These are phyloP conservation scores for Ochromonas danica DNA, from an alignment of 108 stramenopile genomes.

Conservation along the genomic window DNA sequence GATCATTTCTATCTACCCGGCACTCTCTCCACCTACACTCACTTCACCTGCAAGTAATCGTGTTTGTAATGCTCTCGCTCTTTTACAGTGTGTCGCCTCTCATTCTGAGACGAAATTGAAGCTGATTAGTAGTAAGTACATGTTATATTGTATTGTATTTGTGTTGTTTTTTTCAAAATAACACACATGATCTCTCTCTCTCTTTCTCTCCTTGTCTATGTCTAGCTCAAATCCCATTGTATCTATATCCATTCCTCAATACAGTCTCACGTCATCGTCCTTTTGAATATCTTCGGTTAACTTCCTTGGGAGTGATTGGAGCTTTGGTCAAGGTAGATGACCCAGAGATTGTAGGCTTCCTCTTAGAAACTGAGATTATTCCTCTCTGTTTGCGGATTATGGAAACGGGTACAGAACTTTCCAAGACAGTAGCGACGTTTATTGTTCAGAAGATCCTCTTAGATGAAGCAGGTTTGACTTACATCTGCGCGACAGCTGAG, in stretches of 20 bases:
- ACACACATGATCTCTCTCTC: background rate
- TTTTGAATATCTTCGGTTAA: conserved; percentile 95
- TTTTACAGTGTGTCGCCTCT: conserved; percentile 96
- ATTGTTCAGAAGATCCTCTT: conserved; percentile 98
- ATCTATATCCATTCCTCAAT: conserved; percentile 96
- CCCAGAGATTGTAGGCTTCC: conserved; percentile 88
- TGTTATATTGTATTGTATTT: no score
- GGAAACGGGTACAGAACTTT: conserved; percentile 92
- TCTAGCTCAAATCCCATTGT: conserved; percentile 89
- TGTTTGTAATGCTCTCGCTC: conserved; percentile 96
- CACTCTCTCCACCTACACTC: conserved; percentile 89
- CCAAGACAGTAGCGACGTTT: conserved; percentile 96
- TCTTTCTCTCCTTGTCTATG: background rate
- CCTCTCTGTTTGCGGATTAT: conserved; percentile 70
- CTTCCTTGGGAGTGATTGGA: conserved; percentile 95
- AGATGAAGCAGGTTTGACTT: conserved; percentile 90
- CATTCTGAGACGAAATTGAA: conserved; percentile 90
- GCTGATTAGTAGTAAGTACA: conserved; percentile 65
- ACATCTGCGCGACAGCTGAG: conserved; percentile 98
- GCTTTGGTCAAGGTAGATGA: conserved; percentile 97
- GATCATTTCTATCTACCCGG: conserved; percentile 94
- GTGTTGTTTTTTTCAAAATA: background rate
- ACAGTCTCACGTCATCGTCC: conserved; percentile 89
- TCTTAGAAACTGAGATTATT: conserved; percentile 87
- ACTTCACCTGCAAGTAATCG: conserved; percentile 92